Evolutionary conservation across 202 grass and related monocot species (phyloP).

Genomic region (Dendrocalamus latiflorus): DNA sequence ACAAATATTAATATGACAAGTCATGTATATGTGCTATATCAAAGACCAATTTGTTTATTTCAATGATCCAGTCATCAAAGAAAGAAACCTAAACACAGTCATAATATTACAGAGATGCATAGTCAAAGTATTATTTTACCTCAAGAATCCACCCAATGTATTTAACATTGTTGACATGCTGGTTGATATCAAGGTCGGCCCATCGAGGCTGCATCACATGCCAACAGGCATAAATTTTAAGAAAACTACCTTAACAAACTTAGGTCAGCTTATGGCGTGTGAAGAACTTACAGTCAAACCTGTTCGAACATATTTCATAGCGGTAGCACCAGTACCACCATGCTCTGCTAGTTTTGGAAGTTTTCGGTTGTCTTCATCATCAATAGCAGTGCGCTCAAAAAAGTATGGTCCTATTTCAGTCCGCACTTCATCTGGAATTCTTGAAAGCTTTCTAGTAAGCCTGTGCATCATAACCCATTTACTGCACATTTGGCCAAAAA

Average conservation of each 20-base stretch:
- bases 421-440: conserved; percentile 78
- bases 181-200: conserved; percentile 77
- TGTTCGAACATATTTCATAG: conserved; percentile 50
- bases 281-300: conserved; percentile 68
- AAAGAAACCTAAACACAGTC: too few relatives aligned
- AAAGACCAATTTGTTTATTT: too few relatives aligned
- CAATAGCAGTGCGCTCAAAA: conserved; percentile 51
- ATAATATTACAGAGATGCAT: too few relatives aligned
- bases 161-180: too few relatives aligned
- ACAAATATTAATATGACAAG: too few relatives aligned
- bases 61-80: too few relatives aligned
- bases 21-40: too few relatives aligned
- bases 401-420: conserved; percentile 76
- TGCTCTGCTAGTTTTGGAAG: conserved; percentile 54
- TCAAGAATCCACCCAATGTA: too few relatives aligned
- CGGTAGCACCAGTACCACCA: conserved; percentile 22
- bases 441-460: conserved; percentile 62
- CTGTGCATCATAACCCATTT: conserved; percentile 95
- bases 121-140: too few relatives aligned
- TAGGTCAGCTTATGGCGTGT: background rate
- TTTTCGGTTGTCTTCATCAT: conserved; percentile 66
- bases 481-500: conserved; percentile 33
- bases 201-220: conserved; percentile 64
- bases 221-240: background rate
- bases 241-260: background rate